These are phyloP conservation scores for Pseudogymnoascus sp. DNA, from an alignment of 2,329 filamentous ascomycete genomes.

Conservation along the genomic window DNA sequence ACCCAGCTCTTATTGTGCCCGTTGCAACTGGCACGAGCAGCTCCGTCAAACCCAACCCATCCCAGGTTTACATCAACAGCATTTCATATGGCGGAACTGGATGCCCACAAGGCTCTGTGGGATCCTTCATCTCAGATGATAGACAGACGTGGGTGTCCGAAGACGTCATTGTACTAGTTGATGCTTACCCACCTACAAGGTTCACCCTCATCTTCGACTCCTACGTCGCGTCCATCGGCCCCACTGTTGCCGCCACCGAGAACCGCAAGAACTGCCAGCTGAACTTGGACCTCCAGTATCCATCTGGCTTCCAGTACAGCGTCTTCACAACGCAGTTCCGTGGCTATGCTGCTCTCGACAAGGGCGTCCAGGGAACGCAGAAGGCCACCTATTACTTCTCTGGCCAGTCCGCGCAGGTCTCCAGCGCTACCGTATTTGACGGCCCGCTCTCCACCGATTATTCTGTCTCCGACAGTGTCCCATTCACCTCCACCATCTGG, in stretches of 20 bases:
- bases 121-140: conserved; percentile 36
- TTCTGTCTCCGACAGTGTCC: conserved; percentile 35
- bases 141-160: conserved; percentile 33
- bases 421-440: conserved; percentile 34
- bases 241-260: conserved; percentile 34
- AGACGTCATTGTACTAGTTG: conserved; percentile 14
- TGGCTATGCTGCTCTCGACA: conserved; percentile 41
- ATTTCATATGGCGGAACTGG: conserved; percentile 42
- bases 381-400: conserved; percentile 50
- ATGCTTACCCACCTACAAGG: conserved; percentile 12
- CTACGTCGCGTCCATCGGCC: conserved; percentile 44
- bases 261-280: conserved; percentile 48
- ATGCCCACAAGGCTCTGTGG: conserved; percentile 38
- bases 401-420: conserved; percentile 31
- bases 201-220: conserved; percentile 46
- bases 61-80: conserved; percentile 34
- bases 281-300: conserved; percentile 45
- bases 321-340: conserved; percentile 46
- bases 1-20: conserved; percentile 18
- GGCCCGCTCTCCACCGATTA: conserved; percentile 38
- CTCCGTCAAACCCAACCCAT: conserved; percentile 26
- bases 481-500: conserved; percentile 42
- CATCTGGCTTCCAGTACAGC: conserved; percentile 46
- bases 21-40: conserved; percentile 13
- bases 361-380: conserved; percentile 39